Base-by-base conservation (phyloP, 176 grass and related monocot genomes). In the Puya raimondii region DNA sequence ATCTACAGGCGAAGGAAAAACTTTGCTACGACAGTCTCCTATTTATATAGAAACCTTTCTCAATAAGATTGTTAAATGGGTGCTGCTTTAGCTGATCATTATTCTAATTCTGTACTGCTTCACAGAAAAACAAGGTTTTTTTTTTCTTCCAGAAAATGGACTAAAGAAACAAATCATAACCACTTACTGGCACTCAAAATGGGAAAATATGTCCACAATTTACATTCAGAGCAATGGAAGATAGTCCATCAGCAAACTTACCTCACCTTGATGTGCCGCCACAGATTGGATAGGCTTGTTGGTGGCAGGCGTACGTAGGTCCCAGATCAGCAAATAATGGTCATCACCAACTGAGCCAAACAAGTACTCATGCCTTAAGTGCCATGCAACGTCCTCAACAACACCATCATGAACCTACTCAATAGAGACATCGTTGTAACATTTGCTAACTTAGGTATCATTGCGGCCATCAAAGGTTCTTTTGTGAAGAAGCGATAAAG, bases 311-410 rank as follows among this genome's bases (percentile, higher is more conserved):
- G 66, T 80, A 49, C 94, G 82, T 11, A 88, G 17, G 73, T 99
- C 94, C 94, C 94, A 99, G 74, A 93, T 82, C 15, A 88, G 73
- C 12, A 99, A 75, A 79, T 88, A 77, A 54, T 82, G 85, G 78
- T 96, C 94, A 74, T 93, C 94, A 52, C 94, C 94, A 50, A 93
- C 94, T 23, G 94, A 93, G 25, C 94, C 94, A 82, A 99, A 99
- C 77, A 93, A 80, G 64, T 93, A 78, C 56, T 91, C 94, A 75
- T 99, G 85, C 76, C 87, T 85, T 72, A 88, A 85, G 77, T 99
- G 94, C 94, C 94, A 99, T 69, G 90, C 90, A 83, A 99, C 94
- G 86, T 99, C 94, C 85, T 93, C 94, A 66, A 99, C 94, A 0
- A 93, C 90, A 15, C 94, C 94, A 72, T 91, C 90, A 82, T 99